phyloP scores from a whole-genome alignment of 148 eudicot genomes.

The Amaranthus cruentus region DNA sequence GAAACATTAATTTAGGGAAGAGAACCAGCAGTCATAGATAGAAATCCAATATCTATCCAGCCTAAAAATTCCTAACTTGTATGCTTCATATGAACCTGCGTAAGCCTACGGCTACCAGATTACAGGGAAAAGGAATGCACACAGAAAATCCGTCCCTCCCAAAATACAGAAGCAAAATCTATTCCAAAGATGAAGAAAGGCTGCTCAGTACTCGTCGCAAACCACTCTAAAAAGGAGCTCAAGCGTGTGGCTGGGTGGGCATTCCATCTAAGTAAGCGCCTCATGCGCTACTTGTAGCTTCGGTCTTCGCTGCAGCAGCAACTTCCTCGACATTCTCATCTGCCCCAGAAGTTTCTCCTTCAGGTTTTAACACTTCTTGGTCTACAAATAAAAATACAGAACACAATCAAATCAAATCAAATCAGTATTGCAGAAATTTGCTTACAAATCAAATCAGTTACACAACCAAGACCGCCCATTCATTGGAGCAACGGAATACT shows the following conservation, averaged over 20 bases:
- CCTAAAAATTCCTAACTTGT: conserved; percentile 16
- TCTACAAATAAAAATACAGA: conserved; percentile 25
- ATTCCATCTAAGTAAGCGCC: neutral
- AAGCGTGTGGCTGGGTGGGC: conserved; percentile 7
- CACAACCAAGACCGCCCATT: too few relatives aligned
- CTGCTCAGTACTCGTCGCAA: neutral
- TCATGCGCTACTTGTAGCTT: conserved; percentile 24
- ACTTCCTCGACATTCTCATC: conserved; percentile 20
- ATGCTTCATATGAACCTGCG: conserved; percentile 18
- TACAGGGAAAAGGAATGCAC: conserved; percentile 7
- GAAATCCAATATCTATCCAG: conserved; percentile 17
- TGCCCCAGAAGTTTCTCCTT: conserved; percentile 27
- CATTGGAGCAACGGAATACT: too few relatives aligned
- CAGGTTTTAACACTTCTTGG: conserved; percentile 50
- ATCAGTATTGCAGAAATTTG: too few relatives aligned
- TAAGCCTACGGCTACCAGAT: conserved; percentile 16
- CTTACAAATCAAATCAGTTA: too few relatives aligned
- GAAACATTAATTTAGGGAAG: neutral
- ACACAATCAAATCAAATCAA: too few relatives aligned
- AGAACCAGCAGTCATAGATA: conserved; percentile 9
- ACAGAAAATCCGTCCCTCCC: conserved; percentile 18
- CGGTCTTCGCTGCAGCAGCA: conserved; percentile 18
- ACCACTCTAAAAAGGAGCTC: conserved; percentile 11
- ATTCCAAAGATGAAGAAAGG: conserved; percentile 11
- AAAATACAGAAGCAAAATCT: conserved; percentile 18